Evolutionary conservation across 1,284 basidiomycete genomes (phyloP), one percentile per base, ranked within the genome.

Genomic region (Rhizoctonia solani): DNA sequence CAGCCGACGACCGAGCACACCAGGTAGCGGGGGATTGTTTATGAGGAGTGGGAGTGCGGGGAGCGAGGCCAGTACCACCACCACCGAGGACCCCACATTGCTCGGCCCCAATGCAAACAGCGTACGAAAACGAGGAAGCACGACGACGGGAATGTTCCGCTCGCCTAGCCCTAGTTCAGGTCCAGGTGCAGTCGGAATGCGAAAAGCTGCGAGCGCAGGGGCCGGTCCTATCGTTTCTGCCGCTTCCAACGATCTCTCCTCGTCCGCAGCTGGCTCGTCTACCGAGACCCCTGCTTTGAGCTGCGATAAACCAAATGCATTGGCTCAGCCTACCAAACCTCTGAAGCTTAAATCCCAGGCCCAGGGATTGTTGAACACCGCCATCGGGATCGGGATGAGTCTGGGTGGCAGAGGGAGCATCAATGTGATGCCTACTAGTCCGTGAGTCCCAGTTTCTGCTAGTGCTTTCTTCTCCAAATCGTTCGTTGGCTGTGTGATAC

Each of bases 361-460:
- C 0, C 21, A 29, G 25, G 37, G 37, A 14, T 11, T 65, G 6
- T 37, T 65, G 14, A 37, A 37, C 11, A 53, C 32, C 16, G 59
- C 59, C 21, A 19, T 65, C 13, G 59, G 59, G 13, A 11, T 65
- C 11, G 59, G 59, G 13, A 52, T 65, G 49, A 39, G 37, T 39
- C 37, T 39, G 8, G 37, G 49, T 21, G 59, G 49, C 4, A 30
- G 46, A 25, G 49, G 59, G 11, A 34, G 29, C 44, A 50, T 29
- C 5, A 34, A 32, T 8, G 27, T 65, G 21, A 54, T 66, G 63
- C 63, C 63, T 14, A 54, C 34, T 46, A 66, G 63, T 30, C 63
- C 63, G 63, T 66, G 42, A 54, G 63, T 61, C n/a, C 5, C 23
- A 37, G 44, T 23, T 42, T 16, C 16, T 19, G 11, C 42, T 47